Conservation (phyloP, 371 early-diverging fungal species). For the Mortierella sp. region DNA sequence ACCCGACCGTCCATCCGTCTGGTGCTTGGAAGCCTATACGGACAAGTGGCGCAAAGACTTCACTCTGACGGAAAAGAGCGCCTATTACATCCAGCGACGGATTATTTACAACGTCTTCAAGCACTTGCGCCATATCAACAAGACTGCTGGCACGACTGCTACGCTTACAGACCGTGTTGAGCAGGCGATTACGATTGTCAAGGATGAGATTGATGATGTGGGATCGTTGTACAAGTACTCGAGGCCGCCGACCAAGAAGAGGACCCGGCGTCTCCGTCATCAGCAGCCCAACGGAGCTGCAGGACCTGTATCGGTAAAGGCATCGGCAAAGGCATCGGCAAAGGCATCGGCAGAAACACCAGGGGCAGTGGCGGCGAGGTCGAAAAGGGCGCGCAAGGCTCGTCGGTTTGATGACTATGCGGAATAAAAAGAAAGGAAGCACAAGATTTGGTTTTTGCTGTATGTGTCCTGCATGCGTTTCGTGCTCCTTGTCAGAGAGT, state of each 20-base stretch:
- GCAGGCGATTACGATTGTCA: neutral
- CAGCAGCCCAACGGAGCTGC: neutral
- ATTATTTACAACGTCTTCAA: neutral
- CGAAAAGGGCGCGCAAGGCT: too few species aligned
- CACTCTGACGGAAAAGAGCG: neutral
- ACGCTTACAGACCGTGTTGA: neutral
- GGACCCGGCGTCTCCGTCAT: neutral
- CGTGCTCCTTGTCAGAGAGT: too few species aligned
- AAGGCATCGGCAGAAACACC: too few species aligned
- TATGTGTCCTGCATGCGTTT: too few species aligned
- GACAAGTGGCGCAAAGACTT: constrained; percentile 3
- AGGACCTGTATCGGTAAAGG: too few species aligned
- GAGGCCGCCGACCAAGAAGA: constrained; percentile 8
- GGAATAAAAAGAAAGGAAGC: too few species aligned
- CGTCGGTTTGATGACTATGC: too few species aligned
- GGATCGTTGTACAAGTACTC: constrained; percentile 8
- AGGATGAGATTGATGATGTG: neutral
- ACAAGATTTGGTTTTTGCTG: too few species aligned
- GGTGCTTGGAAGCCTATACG: neutral
- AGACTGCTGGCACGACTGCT: neutral
- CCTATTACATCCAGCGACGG: constrained; percentile 1
- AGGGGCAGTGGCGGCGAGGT: too few species aligned
- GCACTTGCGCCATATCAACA: neutral
- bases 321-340: too few species aligned
- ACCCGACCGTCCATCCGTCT: neutral